Evolutionary conservation across 2,329 filamentous ascomycete genomes (phyloP), one percentile per base, ranked within the genome.

Genomic region (Sarocladiaceae sp.): DNA sequence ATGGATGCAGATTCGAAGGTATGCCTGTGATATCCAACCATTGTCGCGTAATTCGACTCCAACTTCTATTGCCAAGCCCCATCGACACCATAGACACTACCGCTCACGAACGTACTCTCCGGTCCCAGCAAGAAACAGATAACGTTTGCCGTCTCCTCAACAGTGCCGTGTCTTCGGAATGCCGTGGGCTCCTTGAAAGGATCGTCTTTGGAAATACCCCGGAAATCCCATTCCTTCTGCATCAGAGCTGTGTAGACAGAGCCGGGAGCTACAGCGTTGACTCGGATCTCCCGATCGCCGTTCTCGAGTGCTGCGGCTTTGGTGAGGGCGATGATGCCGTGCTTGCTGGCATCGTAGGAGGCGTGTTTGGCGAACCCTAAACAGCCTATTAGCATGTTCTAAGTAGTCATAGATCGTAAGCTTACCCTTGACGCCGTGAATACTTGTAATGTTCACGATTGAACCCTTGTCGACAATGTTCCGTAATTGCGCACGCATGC

Each of bases 391-490:
- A n/a, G n/a, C n/a, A n/a, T n/a, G n/a, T 26, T 20, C 15, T 5
- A 10, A 3, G 20, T 39, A 10, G n/a, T 12, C n/a, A 12, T 49
- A 22, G 17, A 23, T 18, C 10, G 12, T 10, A 22, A 46, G 46
- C 47, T 40, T 60, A 58, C 65, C 64, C 20, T 69, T 63, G 10
- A 65, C 57, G 31, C 78, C 78, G 33, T 77, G 71, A 42, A 81
- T 74, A 33, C 73, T 79, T n/a, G 73, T 70, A 25, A 77, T 69
- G 60, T 80, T 83, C 53, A 84, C 80, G 59, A 84, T 82, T 56
- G 78, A 79, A 1, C 78, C 78, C 1, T 75, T 72, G n/a, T 74
- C 66, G 2, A 68, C 67, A 46, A 82, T 71, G 36, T 71, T 69
- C 33, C 62, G 62, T 37, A 75, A 64, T 60, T 73, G 60, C 8